Base-by-base conservation (phyloP, 352 stramenopile genomes). In the Globisporangium takayamanum region DNA sequence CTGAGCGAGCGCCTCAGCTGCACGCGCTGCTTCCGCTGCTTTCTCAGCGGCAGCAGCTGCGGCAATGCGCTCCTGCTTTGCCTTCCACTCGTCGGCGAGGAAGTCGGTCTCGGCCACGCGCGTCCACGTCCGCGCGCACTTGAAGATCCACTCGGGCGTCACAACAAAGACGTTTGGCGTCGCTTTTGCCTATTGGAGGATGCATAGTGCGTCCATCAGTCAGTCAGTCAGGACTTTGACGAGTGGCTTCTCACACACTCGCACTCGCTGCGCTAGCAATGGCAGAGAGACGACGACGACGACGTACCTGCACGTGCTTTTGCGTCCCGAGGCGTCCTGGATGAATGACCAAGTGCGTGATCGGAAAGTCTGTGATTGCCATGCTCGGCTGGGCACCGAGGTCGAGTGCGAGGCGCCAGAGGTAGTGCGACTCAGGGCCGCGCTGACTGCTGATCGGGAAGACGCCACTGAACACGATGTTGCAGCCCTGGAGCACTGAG, bases 311-410 rank as follows among this genome's bases (percentile, higher is more conserved):
- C 41, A 82, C 69, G 53, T 92, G 80, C 54, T 94, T 94, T 53
- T 91, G 79, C 15, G 84, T 92, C 41, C 84, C 84, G 25, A 94
- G 69, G 3, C 84, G 78, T 8, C 77, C 78, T 28, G 84, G 84
- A 49, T 94, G 80, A 37, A 94, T 92, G 26, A 92, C 80, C 55
- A 94, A 69, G 59, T 94, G 84, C n/a, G 84, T 94, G 46, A 91
- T 68, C 0, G 79, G 72, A 39, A 94, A 92, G 41, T 88, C 68
- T 28, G 84, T 77, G 63, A 94, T 73, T 0, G 58, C 72, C 68
- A 88, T 79, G 57, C 82, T 92, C 4, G 80, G 80, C 8, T 46
- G 68, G 11, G 82, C 84, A 3, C 82, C 82, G 26, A 94, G 79
- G 36, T 90, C 77, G 11, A 88, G 60, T 11, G 77, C 71, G 4